These are phyloP conservation scores for Hymenotorrendiella dingleyae DNA, from an alignment of 2,329 filamentous ascomycete genomes.

Conservation along the genomic window DNA sequence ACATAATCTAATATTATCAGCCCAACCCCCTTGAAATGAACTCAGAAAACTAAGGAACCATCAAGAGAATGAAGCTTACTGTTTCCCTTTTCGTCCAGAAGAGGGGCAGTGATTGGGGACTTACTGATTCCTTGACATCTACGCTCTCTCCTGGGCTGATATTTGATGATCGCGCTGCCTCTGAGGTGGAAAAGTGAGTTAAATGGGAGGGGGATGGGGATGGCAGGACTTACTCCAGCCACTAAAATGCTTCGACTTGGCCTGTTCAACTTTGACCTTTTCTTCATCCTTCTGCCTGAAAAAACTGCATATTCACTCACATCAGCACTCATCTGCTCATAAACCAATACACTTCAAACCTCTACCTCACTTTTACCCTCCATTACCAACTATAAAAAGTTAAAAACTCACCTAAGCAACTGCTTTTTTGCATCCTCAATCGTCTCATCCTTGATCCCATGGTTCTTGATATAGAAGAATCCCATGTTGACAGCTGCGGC, in stretches of 20 bases:
- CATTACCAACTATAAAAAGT: neutral
- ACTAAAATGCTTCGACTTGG: slow-evolving; percentile 39
- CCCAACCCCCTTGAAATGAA: too few species aligned
- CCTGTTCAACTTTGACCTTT: slow-evolving; percentile 36
- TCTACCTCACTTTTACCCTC: neutral
- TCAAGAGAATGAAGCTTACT: too few species aligned
- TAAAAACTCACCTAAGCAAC: slow-evolving; percentile 20
- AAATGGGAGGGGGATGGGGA: neutral
- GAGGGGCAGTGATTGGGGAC: neutral
- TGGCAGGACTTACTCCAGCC: slow-evolving; percentile 35
- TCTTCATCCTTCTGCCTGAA: slow-evolving; percentile 40
- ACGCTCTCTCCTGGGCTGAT: slow-evolving; percentile 45
- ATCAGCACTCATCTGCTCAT: neutral
- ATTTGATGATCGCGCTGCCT: slow-evolving; percentile 34
- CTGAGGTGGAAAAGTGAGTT: neutral
- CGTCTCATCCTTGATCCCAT: slow-evolving; percentile 33
- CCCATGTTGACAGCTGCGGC: slow-evolving; percentile 38
- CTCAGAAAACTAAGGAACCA: too few species aligned
- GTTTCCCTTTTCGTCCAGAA: slow-evolving; percentile 21
- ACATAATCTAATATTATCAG: too few species aligned
- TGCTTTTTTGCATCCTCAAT: slow-evolving; percentile 30
- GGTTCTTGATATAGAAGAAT: slow-evolving; percentile 43
- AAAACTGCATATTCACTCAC: slow-evolving; percentile 32
- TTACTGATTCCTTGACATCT: slow-evolving; percentile 43
- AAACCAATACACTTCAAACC: neutral